These are phyloP conservation scores for Schoenoplectus triqueter DNA, from an alignment of 202 grass and related monocot genomes.

Conservation along the genomic window DNA sequence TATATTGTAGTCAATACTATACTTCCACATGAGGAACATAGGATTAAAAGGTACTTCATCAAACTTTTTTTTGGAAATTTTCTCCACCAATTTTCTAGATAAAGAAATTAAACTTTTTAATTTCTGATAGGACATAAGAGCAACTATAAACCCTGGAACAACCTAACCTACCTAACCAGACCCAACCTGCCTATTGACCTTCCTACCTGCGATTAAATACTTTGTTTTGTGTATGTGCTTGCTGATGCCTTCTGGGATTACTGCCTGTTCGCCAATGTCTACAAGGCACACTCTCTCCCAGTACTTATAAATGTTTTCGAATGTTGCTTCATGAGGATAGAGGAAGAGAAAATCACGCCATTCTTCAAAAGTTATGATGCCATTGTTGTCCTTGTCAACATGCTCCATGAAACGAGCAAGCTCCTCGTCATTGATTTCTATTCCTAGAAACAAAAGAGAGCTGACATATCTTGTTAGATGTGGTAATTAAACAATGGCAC, in stretches of 20 bases:
- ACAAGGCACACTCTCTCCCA: slow-evolving; percentile 91
- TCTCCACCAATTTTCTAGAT: neutral
- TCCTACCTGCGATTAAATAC: slow-evolving; percentile 68
- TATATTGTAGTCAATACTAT: too few species aligned
- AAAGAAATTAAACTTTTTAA: neutral
- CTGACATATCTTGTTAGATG: slow-evolving; percentile 47
- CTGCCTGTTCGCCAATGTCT: slow-evolving; percentile 84
- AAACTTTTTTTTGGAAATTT: too few species aligned
- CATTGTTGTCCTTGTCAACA: slow-evolving; percentile 92
- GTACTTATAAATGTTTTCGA: slow-evolving; percentile 87
- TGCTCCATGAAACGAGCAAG: slow-evolving; percentile 82
- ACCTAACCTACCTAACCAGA: slow-evolving; percentile 29
- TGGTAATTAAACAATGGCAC: neutral
- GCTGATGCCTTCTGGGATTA: slow-evolving; percentile 74
- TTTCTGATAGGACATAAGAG: neutral
- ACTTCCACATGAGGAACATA: too few species aligned
- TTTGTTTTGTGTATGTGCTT: slow-evolving; percentile 73
- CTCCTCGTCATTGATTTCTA: slow-evolving; percentile 85
- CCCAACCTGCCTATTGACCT: slow-evolving; percentile 26
- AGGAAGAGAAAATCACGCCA: slow-evolving; percentile 95
- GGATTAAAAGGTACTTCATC: too few species aligned
- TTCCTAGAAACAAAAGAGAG: slow-evolving; percentile 59
- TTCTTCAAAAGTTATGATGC: slow-evolving; percentile 94
- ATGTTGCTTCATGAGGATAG: slow-evolving; percentile 86
- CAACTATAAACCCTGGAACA: slow-evolving; percentile 26